phyloP scores from a whole-genome alignment of 2,329 filamentous ascomycete genomes.

The Stagonosporopsis tanaceti region DNA sequence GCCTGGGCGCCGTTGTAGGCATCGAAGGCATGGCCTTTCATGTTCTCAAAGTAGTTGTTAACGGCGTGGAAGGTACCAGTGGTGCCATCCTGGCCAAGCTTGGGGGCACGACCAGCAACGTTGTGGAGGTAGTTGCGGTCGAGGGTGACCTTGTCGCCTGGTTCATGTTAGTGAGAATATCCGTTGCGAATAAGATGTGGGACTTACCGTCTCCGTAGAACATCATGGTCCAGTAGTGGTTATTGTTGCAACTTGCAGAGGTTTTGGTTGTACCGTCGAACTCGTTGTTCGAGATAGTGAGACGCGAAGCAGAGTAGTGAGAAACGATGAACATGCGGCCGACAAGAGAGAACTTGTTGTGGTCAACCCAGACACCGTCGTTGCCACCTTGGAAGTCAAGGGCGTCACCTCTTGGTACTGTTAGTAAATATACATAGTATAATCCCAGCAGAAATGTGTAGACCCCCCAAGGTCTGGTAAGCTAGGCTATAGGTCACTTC shows the following conservation, averaged over 20 bases:
- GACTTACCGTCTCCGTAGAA: slow-evolving; percentile 33
- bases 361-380: slow-evolving; percentile 50
- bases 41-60: slow-evolving; percentile 53
- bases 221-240: slow-evolving; percentile 59
- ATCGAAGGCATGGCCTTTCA: slow-evolving; percentile 53
- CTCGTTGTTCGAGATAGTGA: slow-evolving; percentile 59
- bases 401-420: slow-evolving; percentile 38
- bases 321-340: slow-evolving; percentile 57
- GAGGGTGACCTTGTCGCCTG: slow-evolving; percentile 52
- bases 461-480: no score
- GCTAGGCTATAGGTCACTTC: no score
- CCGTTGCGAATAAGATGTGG: not conserved
- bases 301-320: slow-evolving; percentile 43
- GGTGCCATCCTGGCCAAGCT: slow-evolving; percentile 49
- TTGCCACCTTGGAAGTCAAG: slow-evolving; percentile 47
- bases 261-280: slow-evolving; percentile 55
- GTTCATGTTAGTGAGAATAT: not conserved
- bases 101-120: slow-evolving; percentile 55
- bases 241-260: slow-evolving; percentile 55
- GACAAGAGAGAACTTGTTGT: slow-evolving; percentile 53
- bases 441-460: no score
- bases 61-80: slow-evolving; percentile 32
- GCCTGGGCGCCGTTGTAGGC: slow-evolving; percentile 35
- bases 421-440: no score
- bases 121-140: slow-evolving; percentile 57